These are phyloP conservation scores for Xylaria bambusicola DNA, from an alignment of 495 filamentous ascomycete genomes.

Conservation along the genomic window DNA sequence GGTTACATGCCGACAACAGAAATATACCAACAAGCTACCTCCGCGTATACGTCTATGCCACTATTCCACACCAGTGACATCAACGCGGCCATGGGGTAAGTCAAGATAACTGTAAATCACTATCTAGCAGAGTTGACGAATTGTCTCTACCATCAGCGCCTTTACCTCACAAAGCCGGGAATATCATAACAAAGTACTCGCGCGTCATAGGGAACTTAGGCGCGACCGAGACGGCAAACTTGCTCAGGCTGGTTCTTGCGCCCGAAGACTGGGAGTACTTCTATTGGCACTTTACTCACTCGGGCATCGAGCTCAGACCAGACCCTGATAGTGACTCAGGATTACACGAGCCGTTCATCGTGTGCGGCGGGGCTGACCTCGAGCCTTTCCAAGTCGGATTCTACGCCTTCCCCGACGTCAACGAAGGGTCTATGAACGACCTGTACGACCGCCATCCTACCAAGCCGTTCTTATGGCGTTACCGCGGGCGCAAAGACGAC, in stretches of 20 bases:
- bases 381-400: constrained; percentile 39
- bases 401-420: constrained; percentile 38
- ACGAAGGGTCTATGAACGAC: constrained; percentile 47
- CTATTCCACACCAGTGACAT: constrained; percentile 13
- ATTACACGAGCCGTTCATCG: constrained; percentile 45
- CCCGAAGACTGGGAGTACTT: constrained; percentile 47
- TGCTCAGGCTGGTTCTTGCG: neutral
- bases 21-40: constrained; percentile 7
- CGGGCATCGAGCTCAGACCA: constrained; percentile 33
- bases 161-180: constrained; percentile 18
- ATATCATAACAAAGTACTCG: constrained; percentile 12
- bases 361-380: constrained; percentile 16
- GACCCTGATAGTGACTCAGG: constrained; percentile 11
- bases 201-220: constrained; percentile 11
- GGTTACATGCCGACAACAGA: constrained; percentile 2
- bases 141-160: constrained; percentile 9
- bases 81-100: constrained; percentile 4
- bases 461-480: constrained; percentile 40
- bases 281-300: constrained; percentile 35
- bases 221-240: constrained; percentile 5
- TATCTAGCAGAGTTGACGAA: too few species aligned
- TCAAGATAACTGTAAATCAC: too few species aligned
- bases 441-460: constrained; percentile 46
- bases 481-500: constrained; percentile 48
- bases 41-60: constrained; percentile 13